These are phyloP conservation scores for Pontederia crassipes DNA, from an alignment of 176 grass and related monocot genomes.

Conservation along the genomic window DNA sequence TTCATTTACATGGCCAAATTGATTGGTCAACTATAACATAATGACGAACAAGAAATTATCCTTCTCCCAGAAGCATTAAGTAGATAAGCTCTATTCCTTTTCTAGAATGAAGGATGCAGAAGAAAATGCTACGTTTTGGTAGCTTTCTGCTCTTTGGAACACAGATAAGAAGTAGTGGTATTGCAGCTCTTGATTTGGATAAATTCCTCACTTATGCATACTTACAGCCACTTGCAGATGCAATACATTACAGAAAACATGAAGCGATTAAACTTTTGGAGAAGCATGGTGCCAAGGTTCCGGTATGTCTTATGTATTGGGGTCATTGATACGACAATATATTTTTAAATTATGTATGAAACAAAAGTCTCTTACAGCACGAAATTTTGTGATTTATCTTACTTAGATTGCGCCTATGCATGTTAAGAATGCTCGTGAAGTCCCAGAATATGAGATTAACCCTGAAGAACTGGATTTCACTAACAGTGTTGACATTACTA, in stretches of 20 bases:
- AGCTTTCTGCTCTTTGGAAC: no score
- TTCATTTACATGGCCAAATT: no score
- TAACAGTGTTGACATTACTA: conserved; percentile 45
- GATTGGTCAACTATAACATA: no score
- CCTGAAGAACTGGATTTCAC: conserved; percentile 70
- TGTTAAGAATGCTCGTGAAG: conserved; percentile 54
- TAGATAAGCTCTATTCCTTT: no score
- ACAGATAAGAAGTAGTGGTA: not conserved
- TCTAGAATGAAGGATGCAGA: no score
- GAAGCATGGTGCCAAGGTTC: conserved; percentile 72
- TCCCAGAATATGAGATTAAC: conserved; percentile 91
- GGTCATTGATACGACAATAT: no score
- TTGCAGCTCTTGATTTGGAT: not conserved
- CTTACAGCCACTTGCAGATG: conserved; percentile 85
- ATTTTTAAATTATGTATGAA: no score
- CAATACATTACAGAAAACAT: conserved; percentile 92
- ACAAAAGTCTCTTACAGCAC: not conserved
- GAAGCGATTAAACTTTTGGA: conserved; percentile 91
- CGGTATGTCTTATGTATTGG: conserved; percentile 20
- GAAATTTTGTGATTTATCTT: not conserved
- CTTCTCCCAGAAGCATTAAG: no score
- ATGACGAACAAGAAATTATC: no score
- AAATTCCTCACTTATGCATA: conserved; percentile 2
- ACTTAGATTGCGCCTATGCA: conserved; percentile 88
- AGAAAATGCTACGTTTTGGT: no score